Base-by-base conservation (phyloP, 139 green algal species). In the Zygnema circumcarinatum region DNA sequence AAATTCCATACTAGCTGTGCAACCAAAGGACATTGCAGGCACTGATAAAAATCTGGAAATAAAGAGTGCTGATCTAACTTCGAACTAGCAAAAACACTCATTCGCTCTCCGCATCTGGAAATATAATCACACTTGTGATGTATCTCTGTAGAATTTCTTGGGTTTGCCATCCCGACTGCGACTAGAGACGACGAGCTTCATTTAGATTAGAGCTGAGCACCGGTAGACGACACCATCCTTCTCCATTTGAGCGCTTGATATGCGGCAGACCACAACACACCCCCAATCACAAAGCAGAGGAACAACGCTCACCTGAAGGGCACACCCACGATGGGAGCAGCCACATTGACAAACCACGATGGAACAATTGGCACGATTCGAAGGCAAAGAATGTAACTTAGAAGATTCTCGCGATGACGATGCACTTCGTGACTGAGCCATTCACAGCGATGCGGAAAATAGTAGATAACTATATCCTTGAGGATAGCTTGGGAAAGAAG, bases 281-380 rank as follows among this genome's bases (percentile, higher is more conserved):
- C n/a, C n/a, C n/a, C n/a, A n/a, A n/a, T n/a, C n/a, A n/a, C n/a
- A n/a, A n/a, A n/a, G n/a, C n/a, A n/a, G n/a, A 78, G 11, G 2
- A 86, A 89, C 35, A 76, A 79, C 33, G 25, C 25, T 2, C 7
- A 62, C 53, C 68, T 84, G 3, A 96, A 75, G 1, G 94, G 94
- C 1, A 97, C 87, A n/a, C 90, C 88, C 31, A 96, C 94, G 1
- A 97, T 89, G 31, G 94, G 94, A 1, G 91, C 93, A 0, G 92
- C 93, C 47, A 97, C 87, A 62, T 96, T 97, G 90, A 97, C 93
- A 75, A 96, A 95, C 2, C 91, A 94, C 83, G 96, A 96, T 0
- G 95, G 95, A 72, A 96, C 72, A 25, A 97, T 68, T 38, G 94
- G 95, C 1, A 92, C 96, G 62, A 96, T 90, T 0, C 95, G 89